Conservation (phyloP, 116 monocot species). For the Posidonia oceanica region DNA sequence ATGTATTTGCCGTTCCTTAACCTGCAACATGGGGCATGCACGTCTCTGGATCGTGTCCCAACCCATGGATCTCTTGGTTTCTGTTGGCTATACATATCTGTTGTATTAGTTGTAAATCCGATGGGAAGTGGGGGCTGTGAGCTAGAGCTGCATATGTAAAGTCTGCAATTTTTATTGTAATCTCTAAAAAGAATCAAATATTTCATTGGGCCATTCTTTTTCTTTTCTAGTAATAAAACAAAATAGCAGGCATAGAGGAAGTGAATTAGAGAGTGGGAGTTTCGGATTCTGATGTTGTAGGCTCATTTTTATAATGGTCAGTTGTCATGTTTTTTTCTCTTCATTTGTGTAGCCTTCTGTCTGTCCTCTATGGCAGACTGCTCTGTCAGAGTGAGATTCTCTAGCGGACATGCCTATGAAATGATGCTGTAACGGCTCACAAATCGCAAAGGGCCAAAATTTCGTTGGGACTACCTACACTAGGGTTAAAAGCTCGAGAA, state of each 20-base stretch:
- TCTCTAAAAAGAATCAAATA: neutral
- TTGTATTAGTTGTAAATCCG: neutral
- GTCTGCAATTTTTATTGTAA: neutral
- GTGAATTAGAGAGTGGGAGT: neutral
- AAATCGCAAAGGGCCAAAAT: too few species aligned
- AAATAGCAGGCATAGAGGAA: slow-evolving; percentile 1
- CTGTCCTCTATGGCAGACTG: too few species aligned
- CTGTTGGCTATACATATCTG: neutral
- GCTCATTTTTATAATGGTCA: too few species aligned
- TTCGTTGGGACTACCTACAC: too few species aligned
- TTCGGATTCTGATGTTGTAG: neutral
- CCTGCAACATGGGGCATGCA: neutral
- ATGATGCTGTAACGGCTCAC: too few species aligned
- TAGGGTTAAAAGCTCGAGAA: too few species aligned
- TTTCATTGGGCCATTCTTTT: neutral
- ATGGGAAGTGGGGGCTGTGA: neutral
- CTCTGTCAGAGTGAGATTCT: too few species aligned
- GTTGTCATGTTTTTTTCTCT: too few species aligned
- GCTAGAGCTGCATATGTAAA: neutral
- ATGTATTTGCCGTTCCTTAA: neutral
- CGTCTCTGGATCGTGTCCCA: neutral
- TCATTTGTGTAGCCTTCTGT: too few species aligned
- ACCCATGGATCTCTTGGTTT: neutral
- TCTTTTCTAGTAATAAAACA: slow-evolving; percentile 4
- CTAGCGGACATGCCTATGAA: too few species aligned